Base-by-base conservation (phyloP, 495 filamentous ascomycete species). In the Talaromyces proteolyticus region DNA sequence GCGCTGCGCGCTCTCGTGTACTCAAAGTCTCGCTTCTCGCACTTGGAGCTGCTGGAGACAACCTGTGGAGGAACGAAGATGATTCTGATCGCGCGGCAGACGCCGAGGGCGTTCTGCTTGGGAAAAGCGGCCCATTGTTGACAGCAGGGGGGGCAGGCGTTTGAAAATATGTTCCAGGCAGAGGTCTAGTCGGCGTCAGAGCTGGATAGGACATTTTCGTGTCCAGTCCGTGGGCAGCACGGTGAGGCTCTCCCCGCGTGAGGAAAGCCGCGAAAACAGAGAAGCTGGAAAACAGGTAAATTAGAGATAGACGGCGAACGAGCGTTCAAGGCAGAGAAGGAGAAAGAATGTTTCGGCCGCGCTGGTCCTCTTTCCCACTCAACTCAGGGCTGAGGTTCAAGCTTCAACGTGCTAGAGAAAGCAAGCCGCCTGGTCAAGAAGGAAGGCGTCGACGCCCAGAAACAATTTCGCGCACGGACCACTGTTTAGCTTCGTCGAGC, bases 1-100 rank as follows among this genome's bases (percentile, higher is more conserved):
- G 73, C 38, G 90, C 86, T 6, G 88, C 93, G 57, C 90, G 87
- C 49, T 87, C 80, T 50, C 94, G 74, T 1, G 88, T 85, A 47
- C 78, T 77, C 57, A 85, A 62, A 10, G 70, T 61, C 56, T 67
- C 66, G 19, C 44, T 67, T 51, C 65, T 61, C 48, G 61, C 55
- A 51, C 68, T 63, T 21, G 60, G 60, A 17, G 63, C 57, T 29
- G 63, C 63, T 24, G 68, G 62, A 19, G 68, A 63, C 24, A 70
- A 56, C 54, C 64, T 68, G 37, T 65, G 69, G 47, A 70, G 60
- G 44, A 66, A 50, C 17, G 49, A 4, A 11, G 62, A 55, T 16
- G 56, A 49, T 37, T 44, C 51, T 37, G 53, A 14, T 53, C 54
- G 51, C 61, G 62, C 29, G 58, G 59, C 24, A 49, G 64, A 45